Evolutionary conservation across 352 stramenopile species (phyloP).

Genomic region (Globisporangium camurandrum): DNA sequence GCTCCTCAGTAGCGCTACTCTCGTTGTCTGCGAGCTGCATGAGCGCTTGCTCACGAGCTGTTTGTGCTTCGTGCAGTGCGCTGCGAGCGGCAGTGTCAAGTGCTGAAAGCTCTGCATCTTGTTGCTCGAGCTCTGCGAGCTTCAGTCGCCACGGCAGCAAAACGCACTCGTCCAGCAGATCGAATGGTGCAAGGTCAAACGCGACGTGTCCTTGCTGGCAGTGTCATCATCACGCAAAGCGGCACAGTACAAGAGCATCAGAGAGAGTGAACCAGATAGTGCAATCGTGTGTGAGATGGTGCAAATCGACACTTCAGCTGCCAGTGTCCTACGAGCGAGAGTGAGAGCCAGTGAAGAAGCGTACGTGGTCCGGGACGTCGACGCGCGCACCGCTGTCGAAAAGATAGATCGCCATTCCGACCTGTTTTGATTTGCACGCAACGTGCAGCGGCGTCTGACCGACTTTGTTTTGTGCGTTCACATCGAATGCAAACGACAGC

Average conservation of each 20-base stretch:
- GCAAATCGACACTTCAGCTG: background rate
- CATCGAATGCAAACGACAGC: conserved; percentile 26
- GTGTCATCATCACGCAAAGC: too few species aligned
- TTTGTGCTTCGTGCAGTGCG: conserved; percentile 12
- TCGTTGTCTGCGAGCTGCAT: conserved; percentile 38
- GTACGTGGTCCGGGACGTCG: conserved; percentile 40
- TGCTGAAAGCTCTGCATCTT: conserved; percentile 14
- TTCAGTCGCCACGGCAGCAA: conserved; percentile 21
- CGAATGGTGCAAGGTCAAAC: conserved; percentile 44
- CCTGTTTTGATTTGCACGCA: conserved; percentile 42
- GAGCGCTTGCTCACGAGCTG: conserved; percentile 13
- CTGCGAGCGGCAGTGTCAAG: conserved; percentile 9
- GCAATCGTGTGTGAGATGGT: too few species aligned
- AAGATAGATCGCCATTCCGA: conserved; percentile 26
- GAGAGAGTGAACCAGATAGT: too few species aligned
- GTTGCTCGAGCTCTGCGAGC: conserved; percentile 10
- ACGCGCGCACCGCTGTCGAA: conserved; percentile 25
- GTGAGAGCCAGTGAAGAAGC: background rate
- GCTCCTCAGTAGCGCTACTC: conserved; percentile 21
- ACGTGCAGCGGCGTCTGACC: conserved; percentile 47
- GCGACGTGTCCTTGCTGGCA: conserved; percentile 29
- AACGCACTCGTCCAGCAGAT: conserved; percentile 31
- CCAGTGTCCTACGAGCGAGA: background rate
- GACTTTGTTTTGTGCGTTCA: conserved; percentile 44
- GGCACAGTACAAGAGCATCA: too few species aligned